Evolutionary conservation across 1,139 yeast species (phyloP).

Genomic region (Hemisphaericaspora xylofermentans): DNA sequence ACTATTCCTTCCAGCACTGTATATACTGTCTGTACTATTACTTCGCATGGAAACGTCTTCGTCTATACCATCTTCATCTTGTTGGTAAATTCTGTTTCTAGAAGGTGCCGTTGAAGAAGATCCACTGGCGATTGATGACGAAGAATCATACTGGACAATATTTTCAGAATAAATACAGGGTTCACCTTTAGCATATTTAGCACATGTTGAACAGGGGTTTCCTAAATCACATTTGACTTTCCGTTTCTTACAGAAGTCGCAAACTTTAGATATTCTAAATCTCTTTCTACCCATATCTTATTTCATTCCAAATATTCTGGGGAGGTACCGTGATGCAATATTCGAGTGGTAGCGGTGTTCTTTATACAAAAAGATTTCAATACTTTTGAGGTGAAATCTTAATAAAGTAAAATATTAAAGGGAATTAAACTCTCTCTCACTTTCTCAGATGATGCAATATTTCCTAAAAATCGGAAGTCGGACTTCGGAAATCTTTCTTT

Average conservation of each 20-base stretch:
- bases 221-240: conserved; percentile 46
- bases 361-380: too few relatives aligned
- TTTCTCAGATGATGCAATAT: too few relatives aligned
- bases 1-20: not conserved
- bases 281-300: conserved; percentile 22
- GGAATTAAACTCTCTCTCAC: too few relatives aligned
- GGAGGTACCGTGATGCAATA: too few relatives aligned
- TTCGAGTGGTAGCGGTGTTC: too few relatives aligned
- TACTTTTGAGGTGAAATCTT: too few relatives aligned
- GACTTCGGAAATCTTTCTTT: too few relatives aligned
- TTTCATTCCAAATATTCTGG: not conserved
- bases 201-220: conserved; percentile 42
- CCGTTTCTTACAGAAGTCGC: conserved; percentile 41
- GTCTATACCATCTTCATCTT: conserved; percentile 6
- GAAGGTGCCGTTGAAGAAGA: not conserved
- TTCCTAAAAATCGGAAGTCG: too few relatives aligned
- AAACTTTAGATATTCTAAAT: conserved; percentile 36
- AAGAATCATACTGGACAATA: conserved; percentile 1
- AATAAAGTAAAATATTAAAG: too few relatives aligned
- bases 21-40: not conserved
- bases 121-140: not conserved
- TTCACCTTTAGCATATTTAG: conserved; percentile 30
- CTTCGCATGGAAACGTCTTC: conserved; percentile 5
- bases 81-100: not conserved
- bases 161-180: conserved; percentile 23